A percentile compares a stretch with the other conserved stretches of the same genome.
phyloP scores from a whole-genome alignment of 192 early-diverging fungal genomes.

The Coemansia sp. region DNA sequence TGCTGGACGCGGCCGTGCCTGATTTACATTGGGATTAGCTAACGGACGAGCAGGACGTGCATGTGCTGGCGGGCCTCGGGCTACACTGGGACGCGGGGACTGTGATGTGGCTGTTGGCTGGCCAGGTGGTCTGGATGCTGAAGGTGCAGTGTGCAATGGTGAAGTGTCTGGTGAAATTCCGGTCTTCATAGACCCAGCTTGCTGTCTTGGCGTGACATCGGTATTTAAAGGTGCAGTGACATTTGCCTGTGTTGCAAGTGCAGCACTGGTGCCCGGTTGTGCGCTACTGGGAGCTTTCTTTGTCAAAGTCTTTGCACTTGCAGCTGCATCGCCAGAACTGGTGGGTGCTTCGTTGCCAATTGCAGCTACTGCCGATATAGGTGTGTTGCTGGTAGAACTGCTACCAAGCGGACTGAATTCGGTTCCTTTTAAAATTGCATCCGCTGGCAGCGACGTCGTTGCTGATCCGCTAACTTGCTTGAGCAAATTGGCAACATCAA shows the following conservation, averaged over 20 bases:
- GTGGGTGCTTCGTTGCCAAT: no score
- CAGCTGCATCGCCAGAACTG: no score
- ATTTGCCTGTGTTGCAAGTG: neutral
- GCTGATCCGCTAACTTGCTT: slow-evolving; percentile 33
- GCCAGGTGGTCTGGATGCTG: neutral
- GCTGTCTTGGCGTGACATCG: neutral
- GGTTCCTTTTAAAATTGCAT: neutral
- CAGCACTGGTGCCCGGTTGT: neutral
- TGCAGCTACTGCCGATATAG: slow-evolving; percentile 2
- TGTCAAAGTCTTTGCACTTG: no score
- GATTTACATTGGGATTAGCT: neutral
- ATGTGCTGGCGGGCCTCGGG: slow-evolving; percentile 1
- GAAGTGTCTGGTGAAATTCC: neutral
- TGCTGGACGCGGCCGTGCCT: slow-evolving; percentile 13
- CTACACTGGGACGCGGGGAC: slow-evolving; percentile 5
- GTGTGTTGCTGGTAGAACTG: neutral
- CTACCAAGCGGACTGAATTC: neutral
- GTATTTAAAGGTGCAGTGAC: neutral
- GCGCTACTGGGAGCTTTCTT: no score
- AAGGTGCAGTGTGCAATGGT: neutral
- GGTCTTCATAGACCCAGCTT: neutral
- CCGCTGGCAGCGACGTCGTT: neutral
- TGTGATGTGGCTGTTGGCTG: neutral
- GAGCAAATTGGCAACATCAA: slow-evolving; percentile 42
- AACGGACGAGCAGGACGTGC: slow-evolving; percentile 6